A percentile compares a stretch with the other conserved stretches of the same genome.
Conservation (phyloP, 2,329 filamentous ascomycete genomes). For the Gnomoniopsis smithogilvyi region DNA sequence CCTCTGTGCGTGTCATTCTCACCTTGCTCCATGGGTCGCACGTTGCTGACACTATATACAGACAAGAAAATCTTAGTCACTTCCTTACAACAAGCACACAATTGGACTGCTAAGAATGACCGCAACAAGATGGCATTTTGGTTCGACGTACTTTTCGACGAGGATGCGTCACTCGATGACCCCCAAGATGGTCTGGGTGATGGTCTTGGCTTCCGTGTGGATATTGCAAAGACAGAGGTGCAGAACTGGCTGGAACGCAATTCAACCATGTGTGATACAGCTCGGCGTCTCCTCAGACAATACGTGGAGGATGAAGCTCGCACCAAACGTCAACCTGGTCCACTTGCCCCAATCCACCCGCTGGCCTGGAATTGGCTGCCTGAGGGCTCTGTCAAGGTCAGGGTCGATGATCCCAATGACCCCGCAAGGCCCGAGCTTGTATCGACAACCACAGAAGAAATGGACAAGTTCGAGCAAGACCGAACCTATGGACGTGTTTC, state of each 20-base stretch:
- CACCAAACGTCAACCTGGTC: conserved; percentile 46
- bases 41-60: conserved; percentile 28
- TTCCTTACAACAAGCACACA: conserved; percentile 63
- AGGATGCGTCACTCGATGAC: conserved; percentile 43
- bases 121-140: conserved; percentile 69
- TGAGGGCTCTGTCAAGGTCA: conserved; percentile 30
- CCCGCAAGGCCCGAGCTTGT: conserved; percentile 42
- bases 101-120: conserved; percentile 68
- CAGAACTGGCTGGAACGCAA: conserved; percentile 62
- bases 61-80: conserved; percentile 66
- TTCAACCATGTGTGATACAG: conserved; percentile 55
- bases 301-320: conserved; percentile 45
- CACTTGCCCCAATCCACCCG: conserved; percentile 47
- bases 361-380: conserved; percentile 56
- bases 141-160: conserved; percentile 63
- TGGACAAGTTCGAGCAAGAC: conserved; percentile 58
- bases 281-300: conserved; percentile 50
- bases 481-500: conserved; percentile 58
- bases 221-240: conserved; percentile 58
- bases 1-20: conserved; percentile 45
- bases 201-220: conserved; percentile 50
- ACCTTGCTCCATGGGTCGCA: not conserved
- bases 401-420: conserved; percentile 32
- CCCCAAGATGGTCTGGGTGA: conserved; percentile 52
- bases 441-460: conserved; percentile 47